phyloP scores from a whole-genome alignment of 2,329 filamentous ascomycete genomes.

The Taxawa tesnikishii region DNA sequence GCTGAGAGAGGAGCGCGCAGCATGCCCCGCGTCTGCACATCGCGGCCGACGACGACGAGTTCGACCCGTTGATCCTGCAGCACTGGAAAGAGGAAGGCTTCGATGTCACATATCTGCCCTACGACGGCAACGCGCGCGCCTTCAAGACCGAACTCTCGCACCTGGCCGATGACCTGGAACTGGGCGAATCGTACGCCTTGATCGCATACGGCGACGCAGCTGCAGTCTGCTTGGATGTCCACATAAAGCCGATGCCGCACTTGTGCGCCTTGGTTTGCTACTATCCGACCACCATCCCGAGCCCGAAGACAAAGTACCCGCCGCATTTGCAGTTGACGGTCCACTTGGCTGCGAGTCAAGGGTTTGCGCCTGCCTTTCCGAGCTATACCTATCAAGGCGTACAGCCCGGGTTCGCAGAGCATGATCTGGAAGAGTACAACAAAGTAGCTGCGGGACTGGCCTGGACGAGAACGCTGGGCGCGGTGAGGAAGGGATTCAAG shows the following conservation, averaged over 20 bases:
- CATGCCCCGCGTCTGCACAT: constrained; percentile 22
- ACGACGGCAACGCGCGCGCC: constrained; percentile 12
- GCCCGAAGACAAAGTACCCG: constrained; percentile 25
- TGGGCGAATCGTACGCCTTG: constrained; percentile 17
- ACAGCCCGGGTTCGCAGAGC: constrained; percentile 29
- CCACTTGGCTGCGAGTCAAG: constrained; percentile 27
- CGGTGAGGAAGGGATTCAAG: constrained; percentile 20
- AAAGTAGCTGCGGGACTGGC: constrained; percentile 28
- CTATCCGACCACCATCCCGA: constrained; percentile 27
- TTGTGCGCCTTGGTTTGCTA: constrained; percentile 28
- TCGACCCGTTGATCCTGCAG: constrained; percentile 24
- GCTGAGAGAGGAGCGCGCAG: constrained; percentile 3
- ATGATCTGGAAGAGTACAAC: constrained; percentile 23
- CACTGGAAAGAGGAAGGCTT: constrained; percentile 31
- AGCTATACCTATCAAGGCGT: constrained; percentile 26
- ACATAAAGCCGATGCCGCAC: constrained; percentile 27
- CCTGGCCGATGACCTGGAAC: constrained; percentile 25
- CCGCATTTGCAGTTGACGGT: constrained; percentile 23
- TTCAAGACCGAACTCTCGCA: constrained; percentile 22
- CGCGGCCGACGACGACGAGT: constrained; percentile 24
- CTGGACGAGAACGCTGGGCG: constrained; percentile 28
- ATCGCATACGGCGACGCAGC: constrained; percentile 29
- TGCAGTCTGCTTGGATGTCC: constrained; percentile 23
- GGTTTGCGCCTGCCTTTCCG: constrained; percentile 24
- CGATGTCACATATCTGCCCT: constrained; percentile 25